Percentiles rank a stretch among this genome's conserved stretches.
These are phyloP conservation scores for Xerocomus potaroensis DNA, from an alignment of 768 basidiomycete species.

Conservation along the genomic window DNA sequence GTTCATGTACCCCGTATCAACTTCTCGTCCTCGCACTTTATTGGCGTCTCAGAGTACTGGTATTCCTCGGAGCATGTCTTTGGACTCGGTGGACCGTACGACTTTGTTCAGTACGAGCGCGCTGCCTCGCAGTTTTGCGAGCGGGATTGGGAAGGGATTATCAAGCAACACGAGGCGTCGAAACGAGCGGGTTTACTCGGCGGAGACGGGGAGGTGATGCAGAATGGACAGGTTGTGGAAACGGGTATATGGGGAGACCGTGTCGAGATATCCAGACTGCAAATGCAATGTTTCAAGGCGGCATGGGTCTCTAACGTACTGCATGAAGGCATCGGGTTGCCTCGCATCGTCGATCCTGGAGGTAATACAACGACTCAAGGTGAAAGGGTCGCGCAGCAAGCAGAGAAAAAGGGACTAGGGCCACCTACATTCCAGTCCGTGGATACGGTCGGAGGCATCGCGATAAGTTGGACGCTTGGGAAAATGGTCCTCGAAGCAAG, in stretches of 20 bases:
- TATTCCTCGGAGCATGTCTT: constrained; percentile 98
- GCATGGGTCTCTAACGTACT: constrained; percentile 97
- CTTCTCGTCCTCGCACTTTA: constrained; percentile 89
- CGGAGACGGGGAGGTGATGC: constrained; percentile 62
- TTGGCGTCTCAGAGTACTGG: constrained; percentile 99
- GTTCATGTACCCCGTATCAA: constrained; percentile 92
- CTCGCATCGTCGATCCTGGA: constrained; percentile 80
- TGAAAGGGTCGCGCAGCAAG: constrained; percentile 69
- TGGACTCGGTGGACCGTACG: constrained; percentile 90
- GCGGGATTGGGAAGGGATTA: constrained; percentile 72
- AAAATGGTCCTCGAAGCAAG: constrained; percentile 99
- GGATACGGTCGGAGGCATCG: constrained; percentile 88
- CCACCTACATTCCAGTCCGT: constrained; percentile 86
- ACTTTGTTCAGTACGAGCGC: constrained; percentile 93
- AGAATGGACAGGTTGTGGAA: constrained; percentile 57
- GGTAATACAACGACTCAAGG: constrained; percentile 71
- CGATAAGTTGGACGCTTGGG: constrained; percentile 96
- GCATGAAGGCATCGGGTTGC: constrained; percentile 94
- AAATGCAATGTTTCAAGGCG: constrained; percentile 99
- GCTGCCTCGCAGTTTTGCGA: constrained; percentile 85
- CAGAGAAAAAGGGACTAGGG: constrained; percentile 78
- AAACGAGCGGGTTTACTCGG: constrained; percentile 46
- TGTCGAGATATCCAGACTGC: constrained; percentile 79
- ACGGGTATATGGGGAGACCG: constrained; percentile 65
- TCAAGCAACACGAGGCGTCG: constrained; percentile 57